These are phyloP conservation scores for Volvariella volvacea DNA, from an alignment of 1,284 basidiomycete species.

Conservation along the genomic window DNA sequence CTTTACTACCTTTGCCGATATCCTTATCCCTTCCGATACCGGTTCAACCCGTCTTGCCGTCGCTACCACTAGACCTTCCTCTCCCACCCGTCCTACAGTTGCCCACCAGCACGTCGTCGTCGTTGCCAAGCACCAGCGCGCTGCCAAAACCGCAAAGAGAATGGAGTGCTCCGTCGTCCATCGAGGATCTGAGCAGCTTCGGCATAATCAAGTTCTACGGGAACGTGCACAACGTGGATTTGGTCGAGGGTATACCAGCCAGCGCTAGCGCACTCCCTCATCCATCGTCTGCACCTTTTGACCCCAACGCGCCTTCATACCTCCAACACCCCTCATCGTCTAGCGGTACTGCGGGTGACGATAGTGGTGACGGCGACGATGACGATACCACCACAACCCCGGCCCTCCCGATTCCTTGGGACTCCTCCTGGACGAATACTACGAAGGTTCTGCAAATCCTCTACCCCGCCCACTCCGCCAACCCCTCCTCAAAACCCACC, in stretches of 20 bases:
- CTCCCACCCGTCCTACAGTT: too few relatives aligned
- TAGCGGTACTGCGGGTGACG: background rate
- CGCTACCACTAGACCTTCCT: too few relatives aligned
- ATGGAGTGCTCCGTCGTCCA: conserved; percentile 48
- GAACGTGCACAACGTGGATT: conserved; percentile 49
- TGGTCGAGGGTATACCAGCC: conserved; percentile 43
- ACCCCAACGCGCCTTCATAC: too few relatives aligned
- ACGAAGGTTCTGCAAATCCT: conserved; percentile 45
- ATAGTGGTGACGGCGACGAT: background rate
- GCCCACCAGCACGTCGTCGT: too few relatives aligned
- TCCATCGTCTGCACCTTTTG: conserved; percentile 1
- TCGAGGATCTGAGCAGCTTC: conserved; percentile 56
- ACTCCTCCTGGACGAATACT: conserved; percentile 16
- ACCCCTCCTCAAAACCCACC: conserved; percentile 48
- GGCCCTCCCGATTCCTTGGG: too few relatives aligned
- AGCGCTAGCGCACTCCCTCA: conserved; percentile 19
- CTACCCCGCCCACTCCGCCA: conserved; percentile 60
- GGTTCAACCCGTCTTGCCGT: too few relatives aligned
- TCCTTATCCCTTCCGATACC: too few relatives aligned
- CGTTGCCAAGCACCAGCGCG: too few relatives aligned
- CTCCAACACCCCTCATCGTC: background rate
- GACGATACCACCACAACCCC: conserved; percentile 2
- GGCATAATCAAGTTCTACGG: conserved; percentile 50
- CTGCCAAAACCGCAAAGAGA: background rate
- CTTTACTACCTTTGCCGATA: too few relatives aligned